Evolutionary conservation across 2,329 filamentous ascomycete genomes (phyloP).

Genomic region (Cryphonectria naterciae): DNA sequence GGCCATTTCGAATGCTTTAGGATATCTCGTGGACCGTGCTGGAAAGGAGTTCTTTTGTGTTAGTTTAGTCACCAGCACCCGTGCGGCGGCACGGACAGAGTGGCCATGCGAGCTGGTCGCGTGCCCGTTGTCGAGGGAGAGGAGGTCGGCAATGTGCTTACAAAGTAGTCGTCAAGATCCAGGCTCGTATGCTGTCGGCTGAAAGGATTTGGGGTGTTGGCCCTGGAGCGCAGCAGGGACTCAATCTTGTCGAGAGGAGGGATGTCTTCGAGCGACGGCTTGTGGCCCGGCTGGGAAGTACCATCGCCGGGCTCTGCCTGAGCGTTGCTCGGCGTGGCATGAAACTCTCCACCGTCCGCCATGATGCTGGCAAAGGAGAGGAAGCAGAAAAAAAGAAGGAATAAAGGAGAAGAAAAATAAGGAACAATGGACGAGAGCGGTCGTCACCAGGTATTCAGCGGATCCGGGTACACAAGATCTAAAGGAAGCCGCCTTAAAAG

Average conservation of each 20-base stretch:
- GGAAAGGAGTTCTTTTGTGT: not conserved
- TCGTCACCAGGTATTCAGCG: not conserved
- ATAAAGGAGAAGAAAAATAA: not conserved
- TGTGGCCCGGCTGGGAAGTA: constrained; percentile 1
- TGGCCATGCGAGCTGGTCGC: not conserved
- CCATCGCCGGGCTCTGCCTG: constrained; percentile 10
- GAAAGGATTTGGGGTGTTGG: constrained; percentile 38
- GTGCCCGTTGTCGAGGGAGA: not conserved
- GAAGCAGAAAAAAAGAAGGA: not conserved
- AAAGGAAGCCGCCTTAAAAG: not conserved
- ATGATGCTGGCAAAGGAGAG: constrained; percentile 10
- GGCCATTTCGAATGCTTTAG: constrained; percentile 79
- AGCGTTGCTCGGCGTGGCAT: constrained; percentile 8
- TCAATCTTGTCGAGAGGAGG: constrained; percentile 31
- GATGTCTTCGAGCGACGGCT: constrained; percentile 23
- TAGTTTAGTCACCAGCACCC: not conserved
- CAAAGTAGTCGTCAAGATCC: constrained; percentile 52
- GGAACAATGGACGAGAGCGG: not conserved
- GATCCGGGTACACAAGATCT: not conserved
- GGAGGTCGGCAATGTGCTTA: constrained; percentile 34
- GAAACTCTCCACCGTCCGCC: constrained; percentile 29
- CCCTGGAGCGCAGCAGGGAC: constrained; percentile 36
- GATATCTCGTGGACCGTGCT: constrained; percentile 68
- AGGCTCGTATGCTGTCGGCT: constrained; percentile 39
- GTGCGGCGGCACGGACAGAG: not conserved